phyloP scores from a whole-genome alignment of 1,284 basidiomycete genomes.

The Retiboletus flavoniger region DNA sequence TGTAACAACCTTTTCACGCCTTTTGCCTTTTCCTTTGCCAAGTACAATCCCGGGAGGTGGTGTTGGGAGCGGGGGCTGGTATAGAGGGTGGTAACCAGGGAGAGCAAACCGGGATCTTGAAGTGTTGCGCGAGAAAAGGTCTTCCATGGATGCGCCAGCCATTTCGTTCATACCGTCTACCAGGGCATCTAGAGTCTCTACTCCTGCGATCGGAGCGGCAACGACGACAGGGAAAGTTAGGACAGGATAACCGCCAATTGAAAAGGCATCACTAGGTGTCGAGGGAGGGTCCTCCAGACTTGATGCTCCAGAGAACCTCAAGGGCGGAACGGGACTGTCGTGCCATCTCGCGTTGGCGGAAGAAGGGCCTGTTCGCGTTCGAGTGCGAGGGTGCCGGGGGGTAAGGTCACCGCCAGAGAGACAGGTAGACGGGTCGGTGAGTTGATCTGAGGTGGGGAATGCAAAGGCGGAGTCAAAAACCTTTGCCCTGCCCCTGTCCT shows the following conservation, averaged over 20 bases:
- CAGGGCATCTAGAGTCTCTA: conserved; percentile 81
- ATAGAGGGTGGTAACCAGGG: conserved; percentile 61
- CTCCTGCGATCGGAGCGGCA: conserved; percentile 70
- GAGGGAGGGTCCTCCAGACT: conserved; percentile 59
- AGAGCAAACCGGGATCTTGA: conserved; percentile 54
- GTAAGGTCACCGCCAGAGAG: conserved; percentile 22
- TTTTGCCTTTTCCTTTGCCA: conserved; percentile 55
- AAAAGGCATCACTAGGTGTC: conserved; percentile 59
- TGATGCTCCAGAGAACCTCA: conserved; percentile 66
- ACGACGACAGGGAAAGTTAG: conserved; percentile 66
- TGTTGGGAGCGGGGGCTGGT: conserved; percentile 75
- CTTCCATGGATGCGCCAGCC: conserved; percentile 44
- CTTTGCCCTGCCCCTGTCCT: conserved; percentile 23
- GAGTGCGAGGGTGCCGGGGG: conserved; percentile 42
- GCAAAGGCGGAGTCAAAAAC: conserved; percentile 23
- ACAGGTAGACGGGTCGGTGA: conserved; percentile 21
- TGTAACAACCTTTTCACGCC: conserved; percentile 38
- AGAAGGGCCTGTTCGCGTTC: conserved; percentile 55
- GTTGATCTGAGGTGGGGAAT: conserved; percentile 29
- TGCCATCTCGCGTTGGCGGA: conserved; percentile 48
- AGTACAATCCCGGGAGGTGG: conserved; percentile 78
- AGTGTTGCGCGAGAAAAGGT: conserved; percentile 45
- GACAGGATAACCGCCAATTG: conserved; percentile 28
- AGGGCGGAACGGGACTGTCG: conserved; percentile 40
- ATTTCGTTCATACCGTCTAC: conserved; percentile 80